Conservation (phyloP, 2,329 filamentous ascomycete species). For the Diaporthe aspalathi region DNA sequence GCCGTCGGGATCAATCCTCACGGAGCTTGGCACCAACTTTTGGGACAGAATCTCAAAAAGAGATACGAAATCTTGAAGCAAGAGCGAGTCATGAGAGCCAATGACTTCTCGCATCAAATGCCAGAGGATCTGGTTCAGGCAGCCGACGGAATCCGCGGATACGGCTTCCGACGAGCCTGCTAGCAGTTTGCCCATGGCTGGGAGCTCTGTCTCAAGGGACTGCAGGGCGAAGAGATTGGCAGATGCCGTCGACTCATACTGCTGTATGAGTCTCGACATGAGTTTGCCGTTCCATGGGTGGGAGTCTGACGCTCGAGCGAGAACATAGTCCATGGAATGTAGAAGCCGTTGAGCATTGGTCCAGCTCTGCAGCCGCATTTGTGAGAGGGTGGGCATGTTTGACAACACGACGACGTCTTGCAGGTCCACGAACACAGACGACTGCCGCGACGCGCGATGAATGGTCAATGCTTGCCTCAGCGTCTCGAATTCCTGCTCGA, state of each 20-base stretch:
- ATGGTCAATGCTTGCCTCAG: constrained; percentile 65
- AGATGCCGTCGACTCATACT: constrained; percentile 61
- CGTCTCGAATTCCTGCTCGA: constrained; percentile 66
- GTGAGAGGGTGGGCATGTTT: constrained; percentile 54
- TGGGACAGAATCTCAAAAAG: constrained; percentile 43
- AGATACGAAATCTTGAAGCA: constrained; percentile 45
- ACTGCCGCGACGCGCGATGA: constrained; percentile 46
- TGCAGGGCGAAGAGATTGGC: constrained; percentile 71
- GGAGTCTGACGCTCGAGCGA: constrained; percentile 47
- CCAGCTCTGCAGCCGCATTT: constrained; percentile 56
- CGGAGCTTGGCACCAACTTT: constrained; percentile 36
- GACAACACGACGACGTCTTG: constrained; percentile 63
- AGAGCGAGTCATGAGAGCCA: constrained; percentile 51
- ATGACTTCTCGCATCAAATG: constrained; percentile 58
- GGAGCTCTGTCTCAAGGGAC: constrained; percentile 73
- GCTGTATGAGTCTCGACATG: constrained; percentile 65
- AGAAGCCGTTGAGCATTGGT: constrained; percentile 54
- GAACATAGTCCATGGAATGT: constrained; percentile 61
- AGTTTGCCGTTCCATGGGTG: constrained; percentile 61
- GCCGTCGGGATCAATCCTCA: constrained; percentile 43
- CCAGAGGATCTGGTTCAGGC: constrained; percentile 62
- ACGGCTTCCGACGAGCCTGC: constrained; percentile 62
- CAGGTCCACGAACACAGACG: constrained; percentile 41
- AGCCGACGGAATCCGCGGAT: constrained; percentile 59
- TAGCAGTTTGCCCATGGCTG: constrained; percentile 68